phyloP scores from a whole-genome alignment of 192 early-diverging fungal genomes.

The Backusella mclennaniae region DNA sequence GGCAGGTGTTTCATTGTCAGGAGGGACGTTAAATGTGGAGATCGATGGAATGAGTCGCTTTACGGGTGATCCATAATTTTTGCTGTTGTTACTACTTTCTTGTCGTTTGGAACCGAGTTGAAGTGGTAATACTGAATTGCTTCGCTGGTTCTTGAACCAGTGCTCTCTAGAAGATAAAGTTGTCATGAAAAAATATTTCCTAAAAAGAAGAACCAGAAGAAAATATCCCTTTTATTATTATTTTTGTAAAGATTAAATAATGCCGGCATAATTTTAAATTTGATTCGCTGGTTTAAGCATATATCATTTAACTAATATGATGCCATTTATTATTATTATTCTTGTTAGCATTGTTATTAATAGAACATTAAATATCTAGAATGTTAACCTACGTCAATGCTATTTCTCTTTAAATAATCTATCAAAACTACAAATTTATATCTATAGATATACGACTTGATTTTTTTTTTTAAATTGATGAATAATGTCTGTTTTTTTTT shows the following conservation, averaged over 20 bases:
- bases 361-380: neutral
- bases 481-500: neutral
- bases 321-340: neutral
- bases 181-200: neutral
- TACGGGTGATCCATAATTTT: neutral
- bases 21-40: slow-evolving; percentile 15
- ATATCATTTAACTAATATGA: neutral
- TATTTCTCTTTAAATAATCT: neutral
- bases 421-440: neutral
- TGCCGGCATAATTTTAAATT: neutral
- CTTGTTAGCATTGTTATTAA: neutral
- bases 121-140: neutral
- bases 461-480: neutral
- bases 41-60: slow-evolving; percentile 18
- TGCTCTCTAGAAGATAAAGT: neutral
- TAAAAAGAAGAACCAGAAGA: neutral
- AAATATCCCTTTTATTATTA: neutral
- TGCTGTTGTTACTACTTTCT: neutral
- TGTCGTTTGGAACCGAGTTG: neutral
- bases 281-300: slow-evolving; percentile 3
- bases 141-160: neutral
- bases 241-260: neutral
- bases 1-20: neutral
- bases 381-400: neutral
- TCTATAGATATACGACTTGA: neutral